Evolutionary conservation across 257 asterid species (phyloP).

Genomic region (Gentiana dahurica): DNA sequence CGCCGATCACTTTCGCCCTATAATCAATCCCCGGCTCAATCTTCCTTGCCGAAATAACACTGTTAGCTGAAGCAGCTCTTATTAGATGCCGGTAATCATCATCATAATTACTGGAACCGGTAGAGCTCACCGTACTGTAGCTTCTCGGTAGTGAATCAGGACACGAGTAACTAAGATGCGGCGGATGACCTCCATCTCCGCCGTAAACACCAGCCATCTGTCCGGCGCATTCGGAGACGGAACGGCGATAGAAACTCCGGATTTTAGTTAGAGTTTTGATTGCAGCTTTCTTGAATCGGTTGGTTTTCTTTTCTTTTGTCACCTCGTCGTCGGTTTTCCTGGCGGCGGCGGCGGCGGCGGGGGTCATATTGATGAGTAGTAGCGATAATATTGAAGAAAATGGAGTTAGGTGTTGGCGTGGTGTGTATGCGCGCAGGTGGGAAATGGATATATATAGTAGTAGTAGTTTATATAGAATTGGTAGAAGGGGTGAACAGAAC

Average conservation of each 20-base stretch:
- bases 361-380: no score
- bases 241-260: slow-evolving; percentile 1
- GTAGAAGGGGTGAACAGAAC: no score
- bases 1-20: neutral
- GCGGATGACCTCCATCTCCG: no score
- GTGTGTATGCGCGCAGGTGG: no score
- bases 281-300: slow-evolving; percentile 7
- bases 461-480: no score
- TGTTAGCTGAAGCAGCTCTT: slow-evolving; percentile 7
- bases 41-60: neutral
- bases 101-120: slow-evolving; percentile 1
- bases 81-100: slow-evolving; percentile 11
- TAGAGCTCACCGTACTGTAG: slow-evolving; percentile 6
- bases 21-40: neutral
- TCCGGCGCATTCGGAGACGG: slow-evolving; percentile 9
- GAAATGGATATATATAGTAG: no score
- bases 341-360: no score
- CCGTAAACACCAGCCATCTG: neutral
- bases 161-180: no score
- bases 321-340: no score
- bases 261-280: slow-evolving; percentile 3
- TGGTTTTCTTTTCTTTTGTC: slow-evolving; percentile 2
- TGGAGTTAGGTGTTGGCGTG: no score
- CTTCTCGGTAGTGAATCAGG: slow-evolving; percentile 8
- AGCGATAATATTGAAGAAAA: no score